These are phyloP conservation scores for Cutaneotrichosporon dermatis DNA, from an alignment of 1,284 basidiomycete genomes.

Conservation along the genomic window DNA sequence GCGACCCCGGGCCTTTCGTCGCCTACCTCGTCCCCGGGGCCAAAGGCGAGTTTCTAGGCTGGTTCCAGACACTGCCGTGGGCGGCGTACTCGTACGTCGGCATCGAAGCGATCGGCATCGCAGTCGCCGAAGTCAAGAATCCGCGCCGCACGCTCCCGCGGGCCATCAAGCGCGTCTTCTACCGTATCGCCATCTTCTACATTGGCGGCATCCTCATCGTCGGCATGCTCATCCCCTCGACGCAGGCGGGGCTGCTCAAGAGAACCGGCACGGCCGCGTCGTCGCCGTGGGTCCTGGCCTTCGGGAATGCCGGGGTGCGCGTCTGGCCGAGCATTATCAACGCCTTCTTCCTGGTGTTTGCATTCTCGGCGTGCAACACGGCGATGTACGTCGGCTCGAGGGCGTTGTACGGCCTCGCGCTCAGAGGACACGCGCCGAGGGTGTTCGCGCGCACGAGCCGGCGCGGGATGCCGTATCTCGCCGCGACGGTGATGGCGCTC, in stretches of 20 bases:
- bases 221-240: conserved; percentile 1
- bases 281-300: conserved; percentile 62
- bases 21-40: conserved; percentile 12
- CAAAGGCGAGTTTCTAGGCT: conserved; percentile 26
- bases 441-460: conserved; percentile 49
- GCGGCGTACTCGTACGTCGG: conserved; percentile 35
- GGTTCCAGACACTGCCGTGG: conserved; percentile 23
- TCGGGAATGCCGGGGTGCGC: conserved; percentile 65
- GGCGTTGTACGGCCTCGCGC: conserved; percentile 51
- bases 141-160: conserved; percentile 65
- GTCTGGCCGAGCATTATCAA: conserved; percentile 74
- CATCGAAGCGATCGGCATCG: conserved; percentile 29
- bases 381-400: conserved; percentile 74
- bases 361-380: conserved; percentile 79
- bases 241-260: conserved; percentile 56
- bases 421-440: conserved; percentile 34
- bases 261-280: conserved; percentile 59
- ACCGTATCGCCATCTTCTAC: conserved; percentile 61
- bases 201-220: neutral
- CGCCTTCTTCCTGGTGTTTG: conserved; percentile 74
- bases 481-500: conserved; percentile 62
- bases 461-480: conserved; percentile 66
- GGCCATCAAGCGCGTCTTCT: conserved; percentile 68
- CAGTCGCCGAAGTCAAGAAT: conserved; percentile 30
- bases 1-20: conserved; percentile 32